Percentiles rank a stretch among this genome's conserved stretches.
Conservation (phyloP, 148 eudicot species). For the Tetragonia tetragonoides region DNA sequence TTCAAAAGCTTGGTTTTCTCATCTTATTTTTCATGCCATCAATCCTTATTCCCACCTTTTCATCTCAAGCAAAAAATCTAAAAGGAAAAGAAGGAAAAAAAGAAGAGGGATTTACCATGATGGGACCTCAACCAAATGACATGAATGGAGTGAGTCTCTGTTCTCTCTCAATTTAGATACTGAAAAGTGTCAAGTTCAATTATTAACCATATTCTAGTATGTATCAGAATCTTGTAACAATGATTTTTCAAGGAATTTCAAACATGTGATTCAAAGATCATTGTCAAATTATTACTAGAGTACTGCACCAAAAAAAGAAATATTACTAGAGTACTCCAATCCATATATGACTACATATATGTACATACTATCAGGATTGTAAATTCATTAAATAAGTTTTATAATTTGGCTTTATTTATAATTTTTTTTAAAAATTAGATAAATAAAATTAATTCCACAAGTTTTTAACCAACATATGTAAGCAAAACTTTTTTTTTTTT, state of each 20-base stretch:
- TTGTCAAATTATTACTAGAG: too few species aligned
- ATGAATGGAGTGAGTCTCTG: slow-evolving; percentile 5
- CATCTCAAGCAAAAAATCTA: neutral
- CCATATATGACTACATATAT: too few species aligned
- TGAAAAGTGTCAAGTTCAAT: slow-evolving; percentile 22
- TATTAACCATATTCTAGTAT: slow-evolving; percentile 2
- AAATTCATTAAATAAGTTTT: too few species aligned
- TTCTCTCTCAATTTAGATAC: slow-evolving; percentile 6
- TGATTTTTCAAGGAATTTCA: neutral
- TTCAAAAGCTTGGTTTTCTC: neutral
- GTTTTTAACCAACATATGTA: too few species aligned
- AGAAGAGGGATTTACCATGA: slow-evolving; percentile 11
- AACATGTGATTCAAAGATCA: neutral
- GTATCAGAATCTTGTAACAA: neutral
- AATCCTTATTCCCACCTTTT: neutral
- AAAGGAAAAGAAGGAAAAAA: neutral
- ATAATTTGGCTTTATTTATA: too few species aligned
- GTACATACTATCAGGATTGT: too few species aligned
- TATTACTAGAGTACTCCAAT: too few species aligned
- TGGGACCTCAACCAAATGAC: slow-evolving; percentile 19
- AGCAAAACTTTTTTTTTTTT: too few species aligned
- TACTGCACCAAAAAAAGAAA: too few species aligned
- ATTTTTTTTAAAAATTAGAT: too few species aligned
- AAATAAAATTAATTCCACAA: too few species aligned
- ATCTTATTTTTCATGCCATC: neutral